Evolutionary conservation across 2,329 filamentous ascomycete species (phyloP), one percentile per base, ranked within the genome.

Genomic region (Whalleya microplaca): DNA sequence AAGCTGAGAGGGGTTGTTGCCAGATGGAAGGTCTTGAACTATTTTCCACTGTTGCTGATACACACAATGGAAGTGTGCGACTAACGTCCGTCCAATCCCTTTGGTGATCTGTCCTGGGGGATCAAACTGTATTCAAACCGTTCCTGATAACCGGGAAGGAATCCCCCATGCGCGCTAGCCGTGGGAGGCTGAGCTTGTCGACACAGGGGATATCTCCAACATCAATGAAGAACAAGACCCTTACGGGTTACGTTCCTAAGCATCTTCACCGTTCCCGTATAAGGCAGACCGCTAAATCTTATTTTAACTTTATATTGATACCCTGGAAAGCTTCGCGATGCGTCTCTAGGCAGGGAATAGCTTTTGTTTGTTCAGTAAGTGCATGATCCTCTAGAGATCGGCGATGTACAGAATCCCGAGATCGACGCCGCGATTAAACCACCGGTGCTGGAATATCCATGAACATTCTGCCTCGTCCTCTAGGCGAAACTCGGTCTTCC

Each of bases 341-440:
- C 27, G 41, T 16, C 37, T 50, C 56, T 42, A 40, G 37, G 21
- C 41, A 47, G 49, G 41, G 32, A 47, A 32, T 37, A 16, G 10
- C 14, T 37, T 37, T 12, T n/a, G 14, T 21, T 52, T 62, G 20
- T 51, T 21, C 47, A 51, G 45, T 48, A n/a, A 51, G 45, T 52
- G 45, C 27, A 49, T 21, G 46, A n/a, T 27, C 21, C 20, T 23
- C 29, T 49, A 43, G 32, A 21, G 42, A 47, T 46, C 20, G 23
- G 45, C 23, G 2, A 41, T 48, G 46, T 41, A 53, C 44, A 49
- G 40, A n/a, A 41, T 48, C 16, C 48, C 41, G 29, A 51, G 4
- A 23, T 48, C 45, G 43, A 45, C 49, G 21, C 32, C 21, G 41
- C 45, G 16, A 50, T 49, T 42, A 29, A 53, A 40, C 42, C 29